Evolutionary conservation across 1,139 yeast genomes (phyloP), one percentile per base, ranked within the genome.

Genomic region (Protomyces pachydermus): DNA sequence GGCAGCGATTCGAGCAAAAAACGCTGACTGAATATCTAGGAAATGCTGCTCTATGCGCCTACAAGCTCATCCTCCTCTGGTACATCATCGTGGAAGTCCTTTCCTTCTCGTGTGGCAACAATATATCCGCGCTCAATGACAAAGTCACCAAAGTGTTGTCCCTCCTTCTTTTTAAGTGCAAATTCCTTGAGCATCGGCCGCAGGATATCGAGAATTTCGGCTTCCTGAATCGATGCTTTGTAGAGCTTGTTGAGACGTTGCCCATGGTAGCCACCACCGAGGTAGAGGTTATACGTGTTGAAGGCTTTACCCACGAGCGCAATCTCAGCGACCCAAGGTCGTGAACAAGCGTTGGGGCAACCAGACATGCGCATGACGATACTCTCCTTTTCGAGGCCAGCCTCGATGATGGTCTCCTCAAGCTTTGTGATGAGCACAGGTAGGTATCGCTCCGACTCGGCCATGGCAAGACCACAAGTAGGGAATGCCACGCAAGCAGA

Each of bases 401-500:
- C 85, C 72, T 91, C 96, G 76, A 91, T 98, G 68, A 93, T 80
- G 6, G 91, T 85, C 14, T 79, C 83, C 76, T 93, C 98, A 67
- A 93, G 79, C 77, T 90, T 89, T 69, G 86, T 77, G 70, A 93
- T 84, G 71, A 93, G 82, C 65, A 81, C 84, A 10, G 98, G 98
- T 71, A 93, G 80, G 76, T 90, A 93, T 74, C 98, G 85, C 79
- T 93, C 98, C 56, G 96, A 87, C 78, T 93, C 98, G 32, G 98
- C 98, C 97, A 93, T 91, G 23, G 98, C 98, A 73, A 91, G 83
- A 70, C 98, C 98, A 84, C 98, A 93, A 1, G 98, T 93, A 70
- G 98, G 98, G 84, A 93, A 87, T 1, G 97, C 97, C 66, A 93
- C 98, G 83, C 98, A 93, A 0, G 98, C 96, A 46, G 96, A 93